Evolutionary conservation across 2,329 filamentous ascomycete species (phyloP).

Genomic region (Penicillium sp.): DNA sequence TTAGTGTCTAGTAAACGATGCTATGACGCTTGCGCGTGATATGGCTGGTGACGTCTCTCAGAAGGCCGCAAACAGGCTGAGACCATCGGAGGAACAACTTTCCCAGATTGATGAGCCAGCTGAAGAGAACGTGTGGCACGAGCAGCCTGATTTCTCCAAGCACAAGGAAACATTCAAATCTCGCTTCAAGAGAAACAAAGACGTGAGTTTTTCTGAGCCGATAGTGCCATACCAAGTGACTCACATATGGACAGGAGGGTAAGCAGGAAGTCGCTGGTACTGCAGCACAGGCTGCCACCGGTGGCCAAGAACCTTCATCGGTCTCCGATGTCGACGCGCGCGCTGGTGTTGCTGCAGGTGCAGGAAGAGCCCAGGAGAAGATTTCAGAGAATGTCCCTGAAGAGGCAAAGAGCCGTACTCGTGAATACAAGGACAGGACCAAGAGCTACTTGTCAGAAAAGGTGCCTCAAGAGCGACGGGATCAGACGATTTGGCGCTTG

Average conservation of each 20-base stretch:
- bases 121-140: constrained; percentile 87
- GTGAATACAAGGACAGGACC: no score
- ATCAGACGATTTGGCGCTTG: constrained; percentile 81
- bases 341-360: no score
- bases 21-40: constrained; percentile 70
- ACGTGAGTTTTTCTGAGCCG: no score
- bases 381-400: no score
- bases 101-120: constrained; percentile 72
- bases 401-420: no score
- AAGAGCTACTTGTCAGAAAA: constrained; percentile 74
- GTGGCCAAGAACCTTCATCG: no score
- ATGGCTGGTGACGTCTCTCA: constrained; percentile 83
- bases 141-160: constrained; percentile 67
- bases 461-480: constrained; percentile 82
- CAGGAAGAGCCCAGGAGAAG: no score
- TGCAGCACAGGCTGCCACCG: no score
- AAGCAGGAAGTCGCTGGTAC: no score
- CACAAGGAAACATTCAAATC: constrained; percentile 59
- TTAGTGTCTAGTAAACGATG: constrained; percentile 60
- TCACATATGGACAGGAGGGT: no score
- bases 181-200: constrained; percentile 49
- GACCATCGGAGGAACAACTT: constrained; percentile 69
- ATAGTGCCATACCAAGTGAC: no score
- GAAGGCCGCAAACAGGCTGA: constrained; percentile 65
- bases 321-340: no score